Base-by-base conservation (phyloP, 768 basidiomycete species). In the Rhodosporidiobolus sp. region DNA sequence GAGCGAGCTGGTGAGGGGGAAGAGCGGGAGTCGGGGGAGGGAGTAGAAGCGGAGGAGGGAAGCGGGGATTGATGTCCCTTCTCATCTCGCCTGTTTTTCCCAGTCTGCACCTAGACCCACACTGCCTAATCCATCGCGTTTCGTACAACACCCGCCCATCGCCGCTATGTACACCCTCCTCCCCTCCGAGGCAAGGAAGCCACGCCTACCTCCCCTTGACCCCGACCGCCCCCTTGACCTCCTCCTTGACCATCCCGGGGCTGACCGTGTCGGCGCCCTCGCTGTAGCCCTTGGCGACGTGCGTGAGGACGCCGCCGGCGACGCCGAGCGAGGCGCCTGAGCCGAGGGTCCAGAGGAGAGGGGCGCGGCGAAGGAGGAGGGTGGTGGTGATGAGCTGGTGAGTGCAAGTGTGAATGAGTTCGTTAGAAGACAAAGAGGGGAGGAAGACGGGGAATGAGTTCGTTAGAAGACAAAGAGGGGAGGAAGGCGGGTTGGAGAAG, bases 281-380 rank as follows among this genome's bases (percentile, higher is more conserved):
- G 3, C n/a, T 30, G n/a, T 57, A 46, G 9, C 63, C 67, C 35
- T 57, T 63, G 17, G 50, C 19, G 9, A 56, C 63, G 48, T 69
- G 67, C 1, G 53, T 49, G 22, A 69, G 26, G 45, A 69, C 61
- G 1, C 67, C 67, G 30, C 67, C 67, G 8, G 67, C 61, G 8
- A 55, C 35, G 1, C 67, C 67, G 56, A 69, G 48, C 0, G 61
- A 55, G 17, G 67, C 67, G 17, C 67, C 61, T 2, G 53, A 35
- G 9, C 54, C 61, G 46, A 63, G n/a, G 38, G 63, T 46, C 61
- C 61, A 69, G 26, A 48, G 48, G 35, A 69, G 38, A 1, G 61
- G 30, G 4, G 67, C 67, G 16, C 61, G 60, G 9, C 56, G 62
- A 16, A 69, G 55, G 46, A 69, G 50, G 16, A 69, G 48, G 30